Percentiles rank a stretch among this genome's conserved stretches.
phyloP scores from a whole-genome alignment of 345 rosid species.

The Gossypium bickii region DNA sequence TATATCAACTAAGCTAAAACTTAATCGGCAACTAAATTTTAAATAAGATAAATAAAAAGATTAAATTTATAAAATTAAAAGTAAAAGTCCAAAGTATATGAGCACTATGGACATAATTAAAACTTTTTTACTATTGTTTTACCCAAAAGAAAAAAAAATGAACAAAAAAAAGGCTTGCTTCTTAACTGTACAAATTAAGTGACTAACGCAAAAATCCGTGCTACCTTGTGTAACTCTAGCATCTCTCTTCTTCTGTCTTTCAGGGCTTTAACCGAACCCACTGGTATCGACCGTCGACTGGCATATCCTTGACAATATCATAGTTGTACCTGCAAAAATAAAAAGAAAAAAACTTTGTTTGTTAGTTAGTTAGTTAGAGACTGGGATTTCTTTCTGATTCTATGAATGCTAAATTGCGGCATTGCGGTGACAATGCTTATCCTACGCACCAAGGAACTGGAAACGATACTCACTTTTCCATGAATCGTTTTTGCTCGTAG shows the following conservation, averaged over 20 bases:
- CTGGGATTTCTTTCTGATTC: constrained; percentile 13
- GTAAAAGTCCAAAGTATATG: too few relatives aligned
- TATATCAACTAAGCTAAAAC: too few relatives aligned
- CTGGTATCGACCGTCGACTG: constrained; percentile 64
- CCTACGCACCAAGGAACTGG: constrained; percentile 24
- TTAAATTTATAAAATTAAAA: too few relatives aligned
- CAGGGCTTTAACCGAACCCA: constrained; percentile 49
- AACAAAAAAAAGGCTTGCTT: not conserved
- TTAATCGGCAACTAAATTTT: too few relatives aligned
- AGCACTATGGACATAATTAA: too few relatives aligned
- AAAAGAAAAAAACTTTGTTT: constrained; percentile 15
- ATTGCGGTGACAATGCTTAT: constrained; percentile 11
- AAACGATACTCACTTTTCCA: constrained; percentile 40
- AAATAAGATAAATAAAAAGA: too few relatives aligned
- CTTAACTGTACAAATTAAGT: constrained; percentile 17
- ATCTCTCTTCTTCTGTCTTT: not conserved
- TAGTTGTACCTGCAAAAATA: constrained; percentile 60
- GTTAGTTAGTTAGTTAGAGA: constrained; percentile 27
- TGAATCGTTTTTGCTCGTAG: constrained; percentile 42
- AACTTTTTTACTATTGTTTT: too few relatives aligned
- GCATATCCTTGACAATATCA: constrained; percentile 58
- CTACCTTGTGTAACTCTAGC: constrained; percentile 19
- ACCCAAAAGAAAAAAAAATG: not conserved
- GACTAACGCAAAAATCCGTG: constrained; percentile 4
- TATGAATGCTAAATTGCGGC: constrained; percentile 24